phyloP scores from a whole-genome alignment of 352 stramenopile genomes.

The Pythium volutum region DNA sequence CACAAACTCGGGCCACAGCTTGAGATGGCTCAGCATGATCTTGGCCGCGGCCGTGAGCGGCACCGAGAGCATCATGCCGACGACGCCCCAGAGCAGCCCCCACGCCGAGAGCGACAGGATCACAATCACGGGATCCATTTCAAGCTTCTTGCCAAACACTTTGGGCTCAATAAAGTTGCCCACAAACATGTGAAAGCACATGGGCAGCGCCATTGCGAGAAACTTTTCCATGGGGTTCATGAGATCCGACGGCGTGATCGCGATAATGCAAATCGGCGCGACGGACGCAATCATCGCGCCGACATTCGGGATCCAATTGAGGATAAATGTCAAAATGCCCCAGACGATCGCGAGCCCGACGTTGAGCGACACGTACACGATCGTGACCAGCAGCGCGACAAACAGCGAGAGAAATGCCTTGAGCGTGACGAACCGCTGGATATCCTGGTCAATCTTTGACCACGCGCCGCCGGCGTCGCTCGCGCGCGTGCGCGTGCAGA shows the following conservation, averaged over 20 bases:
- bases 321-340: constrained; percentile 87
- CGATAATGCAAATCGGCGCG: constrained; percentile 81
- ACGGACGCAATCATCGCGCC: constrained; percentile 87
- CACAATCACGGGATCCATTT: constrained; percentile 86
- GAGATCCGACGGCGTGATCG: constrained; percentile 74
- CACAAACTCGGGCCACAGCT: constrained; percentile 85
- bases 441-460: constrained; percentile 89
- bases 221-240: constrained; percentile 92
- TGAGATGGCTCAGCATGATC: constrained; percentile 86
- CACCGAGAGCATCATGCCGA: constrained; percentile 89
- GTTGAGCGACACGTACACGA: constrained; percentile 89
- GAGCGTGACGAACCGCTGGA: constrained; percentile 86
- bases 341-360: constrained; percentile 84
- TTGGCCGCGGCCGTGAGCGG: constrained; percentile 81
- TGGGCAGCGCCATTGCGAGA: constrained; percentile 75
- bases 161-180: constrained; percentile 89
- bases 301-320: constrained; percentile 90
- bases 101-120: constrained; percentile 87
- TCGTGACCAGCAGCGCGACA: constrained; percentile 82
- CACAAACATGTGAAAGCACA: constrained; percentile 89
- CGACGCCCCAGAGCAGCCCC: constrained; percentile 81
- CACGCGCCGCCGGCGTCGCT: constrained; percentile 83
- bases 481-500: constrained; percentile 79
- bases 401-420: constrained; percentile 89
- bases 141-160: constrained; percentile 82